phyloP scores from a whole-genome alignment of 352 stramenopile genomes.

The Phytopythium cucurbitacearum region DNA sequence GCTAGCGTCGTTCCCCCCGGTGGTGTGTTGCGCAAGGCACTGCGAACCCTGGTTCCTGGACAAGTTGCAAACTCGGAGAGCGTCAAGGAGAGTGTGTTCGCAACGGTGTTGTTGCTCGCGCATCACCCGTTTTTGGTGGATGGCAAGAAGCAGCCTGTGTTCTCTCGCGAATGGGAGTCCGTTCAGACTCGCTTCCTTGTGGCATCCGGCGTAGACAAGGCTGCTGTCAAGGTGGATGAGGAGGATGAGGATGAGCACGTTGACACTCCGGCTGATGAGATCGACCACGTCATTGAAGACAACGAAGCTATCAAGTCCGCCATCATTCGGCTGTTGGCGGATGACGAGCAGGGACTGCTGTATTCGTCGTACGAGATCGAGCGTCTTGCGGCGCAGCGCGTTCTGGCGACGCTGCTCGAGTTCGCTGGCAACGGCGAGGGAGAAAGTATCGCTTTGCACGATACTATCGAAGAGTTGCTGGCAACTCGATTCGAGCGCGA shows the following conservation, averaged over 20 bases:
- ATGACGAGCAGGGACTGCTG: slow-evolving; percentile 38
- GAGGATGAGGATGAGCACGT: slow-evolving; percentile 40
- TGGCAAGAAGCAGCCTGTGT: slow-evolving; percentile 40
- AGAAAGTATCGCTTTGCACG: slow-evolving; percentile 66
- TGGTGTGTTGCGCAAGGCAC: slow-evolving; percentile 53
- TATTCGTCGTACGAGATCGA: slow-evolving; percentile 45
- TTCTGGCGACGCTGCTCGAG: slow-evolving; percentile 64
- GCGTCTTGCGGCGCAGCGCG: slow-evolving; percentile 60
- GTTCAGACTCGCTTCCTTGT: slow-evolving; percentile 61
- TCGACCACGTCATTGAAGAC: slow-evolving; percentile 79
- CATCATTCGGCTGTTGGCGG: slow-evolving; percentile 42
- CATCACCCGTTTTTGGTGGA: slow-evolving; percentile 77
- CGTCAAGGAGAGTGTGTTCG: slow-evolving; percentile 44
- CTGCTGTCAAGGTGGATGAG: slow-evolving; percentile 7
- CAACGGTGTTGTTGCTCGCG: slow-evolving; percentile 42
- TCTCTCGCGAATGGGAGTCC: slow-evolving; percentile 62
- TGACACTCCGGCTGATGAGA: slow-evolving; percentile 52
- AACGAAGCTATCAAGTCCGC: slow-evolving; percentile 56
- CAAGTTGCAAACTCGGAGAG: slow-evolving; percentile 25
- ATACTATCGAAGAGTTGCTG: slow-evolving; percentile 59
- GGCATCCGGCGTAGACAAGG: slow-evolving; percentile 5
- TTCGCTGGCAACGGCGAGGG: slow-evolving; percentile 80
- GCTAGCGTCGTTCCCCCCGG: slow-evolving; percentile 29
- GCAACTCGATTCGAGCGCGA: slow-evolving; percentile 45
- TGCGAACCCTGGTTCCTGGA: slow-evolving; percentile 50